Base-by-base conservation (phyloP, 192 early-diverging fungal species). In the Piromyces finnis region DNA sequence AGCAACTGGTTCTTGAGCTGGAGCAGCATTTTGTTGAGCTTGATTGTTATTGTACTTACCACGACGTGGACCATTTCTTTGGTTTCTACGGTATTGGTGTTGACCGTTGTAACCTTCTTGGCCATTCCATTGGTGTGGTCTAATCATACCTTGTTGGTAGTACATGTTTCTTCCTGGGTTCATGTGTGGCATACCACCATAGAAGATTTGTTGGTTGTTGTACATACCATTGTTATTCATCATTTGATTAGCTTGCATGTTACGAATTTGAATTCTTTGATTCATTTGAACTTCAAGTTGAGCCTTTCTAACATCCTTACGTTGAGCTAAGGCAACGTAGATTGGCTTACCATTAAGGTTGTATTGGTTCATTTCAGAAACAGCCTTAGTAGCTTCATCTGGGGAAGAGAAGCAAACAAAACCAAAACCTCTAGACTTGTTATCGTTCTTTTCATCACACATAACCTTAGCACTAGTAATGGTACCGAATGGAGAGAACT, bases 401-500 rank as follows among this genome's bases (percentile, higher is more conserved):
- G 98, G 95, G 30, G 94, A 91, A 28, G 95, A 94, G 91, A 96
- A 99, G 91, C 98, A 99, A 30, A 99, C 98, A 86, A 99, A 99
- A 22, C 98, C 98, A 82, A 99, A 99, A 39, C 97, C 96, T 84
- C 94, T 94, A 84, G 95, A 95, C 41, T 84, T 84, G 59, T 87
- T 88, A 27, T 68, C 26, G 13, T 85, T 87, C 87, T 92, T 92
- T 51, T 99, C 98, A 85, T 99, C 96, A 82, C 89, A 87, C 98
- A 99, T 99, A 82, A 99, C 93, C 90, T 97, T 97, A 84, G 95
- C 95, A 30, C 92, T 94, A 86, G 97, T 98, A 84, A 99, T 99
- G 79, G 91, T 89, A 80, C 98, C 98, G 85, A 94, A 99, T 77
- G 93, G 90, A 28, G 95, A 91, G 87, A 99, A 99, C 88, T 97